A percentile compares a stretch with the other conserved stretches of the same genome.
phyloP scores from a whole-genome alignment of 2,329 filamentous ascomycete species.

The Talaromyces funiculosus region DNA sequence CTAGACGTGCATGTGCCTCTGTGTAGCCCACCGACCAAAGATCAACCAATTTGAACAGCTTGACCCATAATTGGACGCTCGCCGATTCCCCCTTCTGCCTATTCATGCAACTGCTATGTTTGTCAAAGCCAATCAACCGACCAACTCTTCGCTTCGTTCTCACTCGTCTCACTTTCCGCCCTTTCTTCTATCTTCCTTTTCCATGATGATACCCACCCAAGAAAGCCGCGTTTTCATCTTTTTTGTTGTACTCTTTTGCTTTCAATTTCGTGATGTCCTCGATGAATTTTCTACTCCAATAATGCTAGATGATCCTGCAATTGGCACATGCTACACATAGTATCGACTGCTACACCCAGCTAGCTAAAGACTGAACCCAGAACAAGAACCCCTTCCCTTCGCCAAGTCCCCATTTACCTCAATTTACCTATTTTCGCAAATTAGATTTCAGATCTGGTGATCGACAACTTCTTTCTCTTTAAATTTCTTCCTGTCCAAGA shows the following conservation, averaged over 20 bases:
- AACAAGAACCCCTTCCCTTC: background rate
- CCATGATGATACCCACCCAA: constrained; percentile 5
- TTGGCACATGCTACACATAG: background rate
- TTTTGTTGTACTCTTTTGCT: constrained; percentile 11
- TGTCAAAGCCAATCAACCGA: background rate
- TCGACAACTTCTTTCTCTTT: background rate
- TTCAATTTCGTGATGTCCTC: background rate
- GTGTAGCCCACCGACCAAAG: background rate
- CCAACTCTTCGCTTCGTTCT: background rate
- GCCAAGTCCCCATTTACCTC: background rate
- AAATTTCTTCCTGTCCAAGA: background rate
- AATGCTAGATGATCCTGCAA: background rate
- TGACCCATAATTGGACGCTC: background rate
- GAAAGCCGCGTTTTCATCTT: background rate
- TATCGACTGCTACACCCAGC: background rate
- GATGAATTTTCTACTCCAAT: background rate
- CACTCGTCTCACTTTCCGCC: background rate
- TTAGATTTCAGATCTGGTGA: too few relatives aligned
- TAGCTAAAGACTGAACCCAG: background rate
- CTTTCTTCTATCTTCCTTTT: background rate
- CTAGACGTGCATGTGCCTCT: background rate
- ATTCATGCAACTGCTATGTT: background rate
- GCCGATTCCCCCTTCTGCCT: background rate
- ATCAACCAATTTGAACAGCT: background rate
- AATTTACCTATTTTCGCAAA: background rate